Base-by-base conservation (phyloP, 2,329 filamentous ascomycete species). In the Fusarium abutilonis region DNA sequence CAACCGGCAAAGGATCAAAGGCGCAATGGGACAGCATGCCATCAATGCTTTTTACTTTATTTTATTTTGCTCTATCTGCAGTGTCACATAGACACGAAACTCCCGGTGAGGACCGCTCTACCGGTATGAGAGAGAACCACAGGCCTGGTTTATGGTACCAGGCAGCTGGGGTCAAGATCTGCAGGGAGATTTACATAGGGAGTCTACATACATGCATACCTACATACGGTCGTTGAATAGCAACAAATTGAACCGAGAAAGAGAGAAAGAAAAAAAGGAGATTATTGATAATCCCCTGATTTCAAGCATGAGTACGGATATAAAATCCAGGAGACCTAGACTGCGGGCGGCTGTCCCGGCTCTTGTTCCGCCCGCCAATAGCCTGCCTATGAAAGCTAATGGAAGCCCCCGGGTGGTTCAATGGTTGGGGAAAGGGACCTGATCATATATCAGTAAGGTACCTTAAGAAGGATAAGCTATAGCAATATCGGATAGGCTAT, bases 1-100 rank as follows among this genome's bases (percentile, higher is more conserved):
- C 43, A 43, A 48, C 44, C 43, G 51, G 29, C 39, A 52, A 32
- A 36, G 45, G 59, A 47, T 39, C 49, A 52, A 51, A 51, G 62
- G 62, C 62, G 62, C 42, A 63, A 38, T 10, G 34, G 62, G 61
- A 64, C 61, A 62, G 58, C 62, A 56, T 59, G 53, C 58, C 21
- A 54, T 62, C 52, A 58, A 64, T 60, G 61, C 42, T 63, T 52
- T 51, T 40, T 17, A 31, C n/a, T 39, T 60, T 21, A 45, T n/a
- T 40, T n/a, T 46, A 28, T 26, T 46, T 32, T 17, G 49, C 45
- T 48, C 48, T 52, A 50, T 38, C 36, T 64, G 56, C n/a, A 36
- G 60, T 67, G 52, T 56, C 56, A 67, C 60, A 47, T 19, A 50
- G 51, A 44, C 62, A 66, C 62, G 39, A 41, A 57, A 44, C 55